Percentiles rank a stretch among this genome's conserved stretches.
phyloP scores from a whole-genome alignment of 2,329 filamentous ascomycete genomes.

The Zymoseptoria pseudotritici region DNA sequence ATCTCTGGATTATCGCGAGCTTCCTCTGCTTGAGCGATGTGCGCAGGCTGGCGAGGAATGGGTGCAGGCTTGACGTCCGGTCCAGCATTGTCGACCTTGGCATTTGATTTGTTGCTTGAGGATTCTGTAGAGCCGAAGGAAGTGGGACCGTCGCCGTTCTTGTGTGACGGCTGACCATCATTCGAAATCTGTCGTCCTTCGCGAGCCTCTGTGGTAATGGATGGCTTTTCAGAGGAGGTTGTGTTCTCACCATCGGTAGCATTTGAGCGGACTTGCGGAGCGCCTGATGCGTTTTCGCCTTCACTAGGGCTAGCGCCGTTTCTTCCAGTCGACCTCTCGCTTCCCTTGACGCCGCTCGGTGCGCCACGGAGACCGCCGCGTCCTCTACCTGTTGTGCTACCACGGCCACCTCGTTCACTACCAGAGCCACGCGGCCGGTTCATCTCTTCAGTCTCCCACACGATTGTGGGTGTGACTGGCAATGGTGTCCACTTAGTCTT shows the following conservation, averaged over 20 bases:
- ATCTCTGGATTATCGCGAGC: conserved; percentile 7
- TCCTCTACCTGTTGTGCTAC: conserved; percentile 43
- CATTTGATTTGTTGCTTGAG: conserved; percentile 14
- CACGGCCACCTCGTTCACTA: conserved; percentile 50
- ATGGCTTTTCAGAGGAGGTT: conserved; percentile 20
- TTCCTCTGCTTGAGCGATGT: conserved; percentile 9
- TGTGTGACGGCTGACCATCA: neutral
- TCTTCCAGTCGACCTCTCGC: conserved; percentile 27
- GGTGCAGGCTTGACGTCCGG: conserved; percentile 14
- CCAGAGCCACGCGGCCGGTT: conserved; percentile 23
- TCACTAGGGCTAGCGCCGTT: conserved; percentile 11
- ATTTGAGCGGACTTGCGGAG: conserved; percentile 13
- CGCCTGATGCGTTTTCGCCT: conserved; percentile 7
- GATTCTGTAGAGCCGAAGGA: neutral
- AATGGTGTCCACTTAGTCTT: conserved; percentile 85
- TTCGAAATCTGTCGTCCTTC: conserved; percentile 5
- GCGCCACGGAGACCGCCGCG: conserved; percentile 36
- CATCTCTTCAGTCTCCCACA: conserved; percentile 64
- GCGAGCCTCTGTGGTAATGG: conserved; percentile 8
- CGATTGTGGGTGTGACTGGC: conserved; percentile 73
- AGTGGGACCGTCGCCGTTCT: neutral
- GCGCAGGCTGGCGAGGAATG: conserved; percentile 9
- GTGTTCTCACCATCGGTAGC: conserved; percentile 24
- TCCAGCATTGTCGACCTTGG: conserved; percentile 9
- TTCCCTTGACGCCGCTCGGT: conserved; percentile 31